Conservation (phyloP, 1,139 yeast genomes). For the Pichia inconspicua region DNA sequence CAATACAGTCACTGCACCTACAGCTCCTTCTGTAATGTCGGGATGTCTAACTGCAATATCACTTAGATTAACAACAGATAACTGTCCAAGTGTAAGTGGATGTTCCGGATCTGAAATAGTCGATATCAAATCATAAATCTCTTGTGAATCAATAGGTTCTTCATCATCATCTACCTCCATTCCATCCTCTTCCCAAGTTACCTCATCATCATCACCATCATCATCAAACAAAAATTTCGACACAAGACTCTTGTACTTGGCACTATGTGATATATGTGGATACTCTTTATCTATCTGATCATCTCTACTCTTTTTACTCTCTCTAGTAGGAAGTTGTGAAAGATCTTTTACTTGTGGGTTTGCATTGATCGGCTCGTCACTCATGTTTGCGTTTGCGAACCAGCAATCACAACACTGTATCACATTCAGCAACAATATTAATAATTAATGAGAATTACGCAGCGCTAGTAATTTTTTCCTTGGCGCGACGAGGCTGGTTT, state of each 20-base stretch:
- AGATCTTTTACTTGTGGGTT: constrained; percentile 82
- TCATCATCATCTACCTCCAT: constrained; percentile 40
- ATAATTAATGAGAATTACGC: too few species aligned
- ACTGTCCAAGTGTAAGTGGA: constrained; percentile 88
- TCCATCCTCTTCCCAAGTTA: constrained; percentile 14
- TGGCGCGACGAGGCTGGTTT: constrained; percentile 5
- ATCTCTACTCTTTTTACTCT: background rate
- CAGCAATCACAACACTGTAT: background rate
- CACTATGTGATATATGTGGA: constrained; percentile 2
- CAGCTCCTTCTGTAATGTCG: constrained; percentile 29
- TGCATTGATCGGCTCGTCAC: constrained; percentile 72
- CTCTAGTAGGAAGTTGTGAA: constrained; percentile 66
- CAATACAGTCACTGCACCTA: constrained; percentile 68
- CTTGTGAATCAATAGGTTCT: constrained; percentile 70
- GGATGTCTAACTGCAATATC: constrained; percentile 68
- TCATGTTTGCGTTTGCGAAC: constrained; percentile 1
- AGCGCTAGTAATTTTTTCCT: too few species aligned
- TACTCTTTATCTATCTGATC: background rate
- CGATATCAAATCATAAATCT: constrained; percentile 67
- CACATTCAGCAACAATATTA: too few species aligned
- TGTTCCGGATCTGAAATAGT: constrained; percentile 96
- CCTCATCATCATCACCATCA: constrained; percentile 14
- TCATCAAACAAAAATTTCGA: constrained; percentile 8
- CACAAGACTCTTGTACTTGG: constrained; percentile 11
- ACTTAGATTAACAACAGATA: constrained; percentile 81